Percentiles rank a stretch among this genome's conserved stretches.
Evolutionary conservation across 2,329 filamentous ascomycete species (phyloP).

Genomic region (Pestalotiopsis sp.): DNA sequence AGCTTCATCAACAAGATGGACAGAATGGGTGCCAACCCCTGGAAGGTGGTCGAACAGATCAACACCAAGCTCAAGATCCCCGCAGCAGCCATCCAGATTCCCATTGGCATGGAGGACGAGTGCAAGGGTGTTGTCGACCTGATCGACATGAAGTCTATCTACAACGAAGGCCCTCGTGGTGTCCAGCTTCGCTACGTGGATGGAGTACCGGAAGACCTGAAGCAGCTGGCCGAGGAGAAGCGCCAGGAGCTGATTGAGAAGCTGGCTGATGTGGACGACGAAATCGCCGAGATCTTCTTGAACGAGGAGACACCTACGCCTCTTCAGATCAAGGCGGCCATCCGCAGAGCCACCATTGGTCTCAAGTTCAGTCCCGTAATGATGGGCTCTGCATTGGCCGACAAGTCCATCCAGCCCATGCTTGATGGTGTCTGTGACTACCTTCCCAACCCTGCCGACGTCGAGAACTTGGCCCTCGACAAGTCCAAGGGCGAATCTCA

Average conservation of each 20-base stretch:
- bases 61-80: constrained; percentile 93
- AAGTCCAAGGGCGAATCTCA: constrained; percentile 75
- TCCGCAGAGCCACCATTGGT: constrained; percentile 85
- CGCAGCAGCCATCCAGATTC: constrained; percentile 91
- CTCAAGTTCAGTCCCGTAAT: constrained; percentile 93
- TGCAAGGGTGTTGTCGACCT: constrained; percentile 93
- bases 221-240: constrained; percentile 78
- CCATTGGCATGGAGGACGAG: constrained; percentile 88
- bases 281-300: constrained; percentile 93
- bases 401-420: constrained; percentile 96
- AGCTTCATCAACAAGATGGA: constrained; percentile 99
- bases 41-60: constrained; percentile 97
- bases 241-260: constrained; percentile 88
- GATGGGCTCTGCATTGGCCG: constrained; percentile 93
- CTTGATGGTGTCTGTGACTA: constrained; percentile 96
- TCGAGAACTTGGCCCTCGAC: constrained; percentile 88
- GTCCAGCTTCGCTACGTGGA: constrained; percentile 76
- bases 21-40: constrained; percentile 96
- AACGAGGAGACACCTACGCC: constrained; percentile 81
- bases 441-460: constrained; percentile 87
- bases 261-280: constrained; percentile 94
- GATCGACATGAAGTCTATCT: constrained; percentile 88
- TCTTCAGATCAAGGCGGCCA: constrained; percentile 87
- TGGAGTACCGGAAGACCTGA: constrained; percentile 80
- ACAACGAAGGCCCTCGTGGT: constrained; percentile 84